Evolutionary conservation across 768 basidiomycete species (phyloP), one percentile per base, ranked within the genome.

Genomic region (Rubroboletus satanas): DNA sequence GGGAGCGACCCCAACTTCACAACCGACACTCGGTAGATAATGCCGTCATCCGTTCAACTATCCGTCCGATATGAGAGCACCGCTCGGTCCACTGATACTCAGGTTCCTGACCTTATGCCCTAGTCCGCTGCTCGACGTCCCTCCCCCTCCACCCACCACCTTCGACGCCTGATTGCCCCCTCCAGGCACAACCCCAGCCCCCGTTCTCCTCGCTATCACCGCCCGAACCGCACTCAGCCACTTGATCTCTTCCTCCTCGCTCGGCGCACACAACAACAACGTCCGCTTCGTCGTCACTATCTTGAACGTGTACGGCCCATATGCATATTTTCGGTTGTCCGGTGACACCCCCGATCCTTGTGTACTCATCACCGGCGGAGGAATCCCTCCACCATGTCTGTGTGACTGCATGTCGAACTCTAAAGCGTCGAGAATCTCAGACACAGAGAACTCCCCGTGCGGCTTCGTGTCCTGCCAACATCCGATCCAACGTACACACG

Each of bases 181-280:
- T 26, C 81, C 82, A 57, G 81, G 79, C 1, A 81, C 75, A 26
- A 72, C 73, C 3, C 79, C 79, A 9, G 75, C 72, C 10, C 76
- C 83, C 8, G 77, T 77, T 59, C 91, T 76, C 51, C 90, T 78
- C 18, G 88, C 88, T 58, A 98, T 88, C 66, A 99, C 79, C 56
- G 93, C 93, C 48, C 93, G 86, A 37, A 98, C 83, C 10, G 96
- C 93, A 48, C 94, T 93, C 45, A 99, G 77, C 97, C 97, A 99
- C 71, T 89, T 91, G 70, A 98, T 95, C 74, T 98, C 97, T 63
- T 98, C 96, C 63, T 98, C 97, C 71, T 99, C 97, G 54, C 82
- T 87, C 15, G 97, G 96, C 7, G 97, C 97, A 64, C 94, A 97
- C 26, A 98, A 77, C 50, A 96, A 71, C 55, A 93, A 75, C 17